Evolutionary conservation across 768 basidiomycete genomes (phyloP), one percentile per base, ranked within the genome.

Genomic region (Rhodotorula taiwanensis): DNA sequence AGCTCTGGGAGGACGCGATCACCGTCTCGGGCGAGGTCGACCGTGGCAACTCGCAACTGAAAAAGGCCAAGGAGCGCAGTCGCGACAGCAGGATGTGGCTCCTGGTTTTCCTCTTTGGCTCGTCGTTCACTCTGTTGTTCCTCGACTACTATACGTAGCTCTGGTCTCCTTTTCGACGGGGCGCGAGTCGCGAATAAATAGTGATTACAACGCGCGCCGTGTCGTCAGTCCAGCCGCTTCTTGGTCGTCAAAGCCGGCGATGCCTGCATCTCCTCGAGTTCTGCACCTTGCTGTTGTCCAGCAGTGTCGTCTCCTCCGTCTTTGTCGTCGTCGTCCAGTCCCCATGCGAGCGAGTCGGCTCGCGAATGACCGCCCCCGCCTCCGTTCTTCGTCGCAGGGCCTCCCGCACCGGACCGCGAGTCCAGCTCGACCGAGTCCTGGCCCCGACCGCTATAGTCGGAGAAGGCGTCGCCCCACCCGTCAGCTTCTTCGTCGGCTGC

Each of bases 1-100:
- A 89, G 75, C 78, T 99, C 64, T 95, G 90, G 73, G 91, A 95
- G 70, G 94, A 99, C 73, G 93, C 91, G 14, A 86, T 95, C 57
- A 83, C 86, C 3, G 88, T 88, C 33, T 86, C 89, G 16, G 84
- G 83, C 13, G 87, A 84, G 51, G 85, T 97, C 43, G 87, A 88
- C 70, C 88, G 87, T 75, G 92, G 94, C 39, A 97, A 97, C 71
- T 79, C 81, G 47, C 90, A 99, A 76, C 80, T 99, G 59, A 85
- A 83, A 75, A 89, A 92, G 78, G 94, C 95, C 21, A 84, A 84
- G 75, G 81, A 89, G 75, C 80, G 92, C 59, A 87, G 86, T 34
- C 84, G 87, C 71, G 93, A 95, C 71, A 83, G 88, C 44, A 80
- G 95, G 75, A 78, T 92, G 69, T 98, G 89, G 78, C 83, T 99